phyloP scores from a whole-genome alignment of 2,329 filamentous ascomycete genomes.

The Uncinocarpus reesii region DNA sequence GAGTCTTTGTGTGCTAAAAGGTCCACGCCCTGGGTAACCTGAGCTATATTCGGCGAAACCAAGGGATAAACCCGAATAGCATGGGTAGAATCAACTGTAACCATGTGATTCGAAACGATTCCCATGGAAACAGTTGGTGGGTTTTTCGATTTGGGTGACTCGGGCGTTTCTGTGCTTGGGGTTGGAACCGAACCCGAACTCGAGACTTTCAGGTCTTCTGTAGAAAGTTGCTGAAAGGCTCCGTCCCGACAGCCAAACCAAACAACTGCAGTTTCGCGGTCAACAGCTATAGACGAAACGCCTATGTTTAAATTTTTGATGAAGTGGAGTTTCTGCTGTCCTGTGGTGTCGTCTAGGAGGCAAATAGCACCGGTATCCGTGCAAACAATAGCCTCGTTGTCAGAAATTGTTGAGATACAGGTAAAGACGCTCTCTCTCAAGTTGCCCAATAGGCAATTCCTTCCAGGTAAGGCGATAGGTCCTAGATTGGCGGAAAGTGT shows the following conservation, averaged over 20 bases:
- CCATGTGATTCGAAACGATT: conserved; percentile 54
- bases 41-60: conserved; percentile 26
- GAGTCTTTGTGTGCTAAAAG: conserved; percentile 49
- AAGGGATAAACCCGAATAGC: conserved; percentile 57
- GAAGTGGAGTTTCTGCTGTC: conserved; percentile 59
- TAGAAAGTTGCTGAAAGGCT: conserved; percentile 40
- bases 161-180: conserved; percentile 19
- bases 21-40: conserved; percentile 25
- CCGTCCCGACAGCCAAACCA: conserved; percentile 62
- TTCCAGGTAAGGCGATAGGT: conserved; percentile 65
- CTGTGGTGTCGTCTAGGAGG: conserved; percentile 65
- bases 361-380: conserved; percentile 86
- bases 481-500: conserved; percentile 34
- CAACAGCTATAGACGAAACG: conserved; percentile 56
- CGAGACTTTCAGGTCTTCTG: conserved; percentile 31
- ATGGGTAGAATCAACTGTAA: conserved; percentile 65
- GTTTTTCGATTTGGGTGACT: conserved; percentile 24
- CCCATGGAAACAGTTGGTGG: conserved; percentile 55
- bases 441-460: conserved; percentile 75
- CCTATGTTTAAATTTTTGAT: conserved; percentile 57
- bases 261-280: conserved; percentile 45
- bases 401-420: conserved; percentile 61
- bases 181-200: conserved; percentile 19
- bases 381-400: conserved; percentile 67
- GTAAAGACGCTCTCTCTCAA: conserved; percentile 78